A percentile compares a stretch with the other conserved stretches of the same genome.
These are phyloP conservation scores for Crucihimalaya himalaica DNA, from an alignment of 345 rosid species.

Conservation along the genomic window DNA sequence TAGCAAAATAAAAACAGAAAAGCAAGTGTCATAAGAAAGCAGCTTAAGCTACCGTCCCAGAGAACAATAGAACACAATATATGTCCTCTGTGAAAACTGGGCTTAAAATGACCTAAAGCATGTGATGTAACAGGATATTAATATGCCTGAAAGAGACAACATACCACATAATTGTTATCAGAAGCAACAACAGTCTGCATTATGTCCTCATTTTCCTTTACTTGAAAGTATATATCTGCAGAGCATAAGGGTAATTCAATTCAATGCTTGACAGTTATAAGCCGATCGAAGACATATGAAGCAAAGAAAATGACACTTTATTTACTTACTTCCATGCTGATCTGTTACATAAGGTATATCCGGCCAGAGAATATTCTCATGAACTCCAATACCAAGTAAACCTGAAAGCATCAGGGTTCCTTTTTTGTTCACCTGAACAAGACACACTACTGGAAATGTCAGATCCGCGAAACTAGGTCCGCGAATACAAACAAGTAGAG, in stretches of 20 bases:
- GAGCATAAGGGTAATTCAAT: slow-evolving; percentile 21
- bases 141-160: slow-evolving; percentile 10
- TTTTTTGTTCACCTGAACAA: slow-evolving; percentile 75
- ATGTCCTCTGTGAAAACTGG: not conserved
- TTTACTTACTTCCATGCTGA: slow-evolving; percentile 72
- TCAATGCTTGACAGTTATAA: slow-evolving; percentile 5
- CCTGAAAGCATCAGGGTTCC: slow-evolving; percentile 76
- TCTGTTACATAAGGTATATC: slow-evolving; percentile 84
- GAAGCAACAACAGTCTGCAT: slow-evolving; percentile 57
- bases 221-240: slow-evolving; percentile 88
- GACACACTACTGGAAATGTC: slow-evolving; percentile 58
- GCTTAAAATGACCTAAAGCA: not conserved
- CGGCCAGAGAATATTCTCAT: slow-evolving; percentile 79
- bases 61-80: too few species aligned
- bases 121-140: not conserved
- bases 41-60: too few species aligned
- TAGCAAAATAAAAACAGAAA: not conserved
- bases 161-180: slow-evolving; percentile 79
- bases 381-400: slow-evolving; percentile 57
- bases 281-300: not conserved
- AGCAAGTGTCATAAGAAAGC: not conserved
- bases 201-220: slow-evolving; percentile 77
- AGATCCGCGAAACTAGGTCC: slow-evolving; percentile 35
- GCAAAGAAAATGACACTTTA: not conserved
- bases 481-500: slow-evolving; percentile 2